These are phyloP conservation scores for Angomonas deanei DNA, from an alignment of 208 protist species.

Conservation along the genomic window DNA sequence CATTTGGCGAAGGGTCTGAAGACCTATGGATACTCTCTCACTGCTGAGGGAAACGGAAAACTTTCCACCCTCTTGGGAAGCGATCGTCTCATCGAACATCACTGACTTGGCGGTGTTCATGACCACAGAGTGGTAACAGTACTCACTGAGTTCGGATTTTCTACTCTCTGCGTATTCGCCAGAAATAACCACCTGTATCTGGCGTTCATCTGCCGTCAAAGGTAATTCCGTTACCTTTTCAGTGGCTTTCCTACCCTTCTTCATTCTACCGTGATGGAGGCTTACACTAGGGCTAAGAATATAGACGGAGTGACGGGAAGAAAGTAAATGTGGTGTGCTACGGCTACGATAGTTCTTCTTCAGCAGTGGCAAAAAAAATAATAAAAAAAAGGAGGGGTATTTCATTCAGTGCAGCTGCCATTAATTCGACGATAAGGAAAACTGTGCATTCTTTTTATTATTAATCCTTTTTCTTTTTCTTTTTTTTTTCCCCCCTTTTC, in stretches of 20 bases:
- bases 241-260: not conserved
- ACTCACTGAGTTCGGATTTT: not conserved
- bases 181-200: not conserved
- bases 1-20: not conserved
- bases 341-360: not conserved
- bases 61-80: not conserved
- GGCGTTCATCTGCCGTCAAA: not conserved
- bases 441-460: not conserved
- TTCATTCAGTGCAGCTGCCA: not conserved
- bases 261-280: not conserved
- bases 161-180: not conserved
- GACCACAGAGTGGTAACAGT: not conserved
- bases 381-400: not conserved
- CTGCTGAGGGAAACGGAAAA: not conserved
- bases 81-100: not conserved
- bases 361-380: not conserved
- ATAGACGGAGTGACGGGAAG: not conserved
- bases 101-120: not conserved
- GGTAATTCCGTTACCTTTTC: not conserved
- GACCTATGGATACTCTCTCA: not conserved
- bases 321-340: too few relatives aligned
- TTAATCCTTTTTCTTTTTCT: not conserved
- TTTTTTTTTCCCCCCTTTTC: not conserved
- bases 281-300: not conserved
- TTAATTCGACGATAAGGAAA: slow-evolving; percentile 5